Evolutionary conservation across 2,329 filamentous ascomycete species (phyloP).

Genomic region (Diaporthe aspalathi): DNA sequence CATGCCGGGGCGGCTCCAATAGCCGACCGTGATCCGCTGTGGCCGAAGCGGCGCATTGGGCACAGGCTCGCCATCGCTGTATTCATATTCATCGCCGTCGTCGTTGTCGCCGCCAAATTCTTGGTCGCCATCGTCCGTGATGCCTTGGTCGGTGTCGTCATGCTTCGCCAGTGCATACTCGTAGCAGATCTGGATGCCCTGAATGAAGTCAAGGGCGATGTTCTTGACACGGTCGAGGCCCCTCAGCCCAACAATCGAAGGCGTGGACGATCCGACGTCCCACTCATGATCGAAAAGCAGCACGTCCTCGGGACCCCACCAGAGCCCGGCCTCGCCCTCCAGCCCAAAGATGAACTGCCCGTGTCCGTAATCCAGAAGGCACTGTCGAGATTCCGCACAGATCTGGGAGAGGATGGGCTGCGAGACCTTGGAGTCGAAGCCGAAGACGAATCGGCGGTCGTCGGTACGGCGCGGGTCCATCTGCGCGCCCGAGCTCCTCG

Average conservation of each 20-base stretch:
- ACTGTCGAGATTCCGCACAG: conserved; percentile 1
- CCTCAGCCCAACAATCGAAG: neutral
- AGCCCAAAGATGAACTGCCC: conserved; percentile 4
- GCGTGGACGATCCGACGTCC: neutral
- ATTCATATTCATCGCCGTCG: neutral
- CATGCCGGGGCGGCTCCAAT: neutral
- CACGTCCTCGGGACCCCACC: neutral
- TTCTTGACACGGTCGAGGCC: neutral
- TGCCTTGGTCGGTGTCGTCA: neutral
- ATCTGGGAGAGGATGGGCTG: conserved; percentile 19
- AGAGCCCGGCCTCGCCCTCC: neutral
- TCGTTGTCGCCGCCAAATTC: neutral
- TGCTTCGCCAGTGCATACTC: neutral
- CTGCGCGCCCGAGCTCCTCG: neutral
- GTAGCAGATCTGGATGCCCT: neutral
- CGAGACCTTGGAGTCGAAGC: conserved; percentile 3
- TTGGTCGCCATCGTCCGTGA: neutral
- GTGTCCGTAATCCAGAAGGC: neutral
- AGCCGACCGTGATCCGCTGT: neutral
- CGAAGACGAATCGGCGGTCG: neutral
- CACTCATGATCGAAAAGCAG: neutral
- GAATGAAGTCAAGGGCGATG: neutral
- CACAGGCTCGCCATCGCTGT: neutral
- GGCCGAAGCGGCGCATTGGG: neutral
- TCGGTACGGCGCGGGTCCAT: neutral